These are phyloP conservation scores for Cercospora nicotianae DNA, from an alignment of 2,329 filamentous ascomycete genomes.

Conservation along the genomic window DNA sequence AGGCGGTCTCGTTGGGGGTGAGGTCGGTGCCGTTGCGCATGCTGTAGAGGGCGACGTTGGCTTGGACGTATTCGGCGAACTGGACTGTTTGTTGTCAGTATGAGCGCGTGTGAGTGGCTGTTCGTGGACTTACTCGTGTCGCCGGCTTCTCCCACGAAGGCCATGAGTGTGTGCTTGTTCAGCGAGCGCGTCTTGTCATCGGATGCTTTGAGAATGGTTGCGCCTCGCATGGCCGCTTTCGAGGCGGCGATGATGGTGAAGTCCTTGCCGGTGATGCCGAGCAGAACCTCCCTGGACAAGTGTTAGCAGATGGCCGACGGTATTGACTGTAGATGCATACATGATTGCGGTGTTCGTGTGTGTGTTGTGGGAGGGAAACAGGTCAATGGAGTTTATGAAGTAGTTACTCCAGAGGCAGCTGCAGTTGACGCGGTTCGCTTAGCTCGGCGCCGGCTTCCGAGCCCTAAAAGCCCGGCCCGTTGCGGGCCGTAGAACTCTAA, in stretches of 20 bases:
- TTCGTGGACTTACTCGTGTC: slow-evolving; percentile 69
- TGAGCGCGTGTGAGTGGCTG: background rate
- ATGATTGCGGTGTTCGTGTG: slow-evolving; percentile 21
- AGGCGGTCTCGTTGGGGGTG: slow-evolving; percentile 81
- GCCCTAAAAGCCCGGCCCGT: background rate
- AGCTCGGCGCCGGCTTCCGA: background rate
- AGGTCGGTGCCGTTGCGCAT: slow-evolving; percentile 97
- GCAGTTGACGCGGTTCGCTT: slow-evolving; percentile 5
- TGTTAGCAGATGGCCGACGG: no score
- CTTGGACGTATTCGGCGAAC: slow-evolving; percentile 99
- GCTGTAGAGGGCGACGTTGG: slow-evolving; percentile 95
- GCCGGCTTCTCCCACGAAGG: slow-evolving; percentile 92
- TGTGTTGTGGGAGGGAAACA: slow-evolving; percentile 1
- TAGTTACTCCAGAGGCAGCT: slow-evolving; percentile 3
- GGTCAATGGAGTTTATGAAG: slow-evolving; percentile 17
- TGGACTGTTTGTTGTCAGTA: slow-evolving; percentile 63
- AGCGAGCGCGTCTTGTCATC: slow-evolving; percentile 95
- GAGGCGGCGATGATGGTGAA: slow-evolving; percentile 97
- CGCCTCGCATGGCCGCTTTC: slow-evolving; percentile 96
- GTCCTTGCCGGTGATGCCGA: slow-evolving; percentile 98
- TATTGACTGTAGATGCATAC: slow-evolving; percentile 6
- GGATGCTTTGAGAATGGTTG: slow-evolving; percentile 88
- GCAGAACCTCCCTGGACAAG: slow-evolving; percentile 80
- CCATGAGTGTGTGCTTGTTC: slow-evolving; percentile 93
- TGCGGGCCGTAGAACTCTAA: no score